phyloP scores from a whole-genome alignment of 306 rosid genomes.

The Gastrolobium villosum region DNA sequence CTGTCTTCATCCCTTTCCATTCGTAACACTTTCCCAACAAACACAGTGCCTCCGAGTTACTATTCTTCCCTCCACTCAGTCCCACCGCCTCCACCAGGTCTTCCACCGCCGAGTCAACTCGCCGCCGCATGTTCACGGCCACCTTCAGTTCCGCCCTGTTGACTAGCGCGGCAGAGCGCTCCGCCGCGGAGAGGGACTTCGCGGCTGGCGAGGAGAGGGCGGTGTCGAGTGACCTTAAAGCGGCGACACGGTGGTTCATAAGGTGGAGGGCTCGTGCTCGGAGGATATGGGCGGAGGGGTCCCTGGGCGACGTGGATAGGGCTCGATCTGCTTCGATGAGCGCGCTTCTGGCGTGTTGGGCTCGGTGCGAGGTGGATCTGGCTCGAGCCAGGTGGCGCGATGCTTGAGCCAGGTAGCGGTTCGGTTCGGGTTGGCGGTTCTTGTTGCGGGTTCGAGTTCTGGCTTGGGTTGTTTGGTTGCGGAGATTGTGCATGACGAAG shows the following conservation, averaged over 20 bases:
- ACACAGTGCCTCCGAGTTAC: slow-evolving; percentile 52
- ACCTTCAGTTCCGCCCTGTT: slow-evolving; percentile 71
- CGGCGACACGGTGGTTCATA: slow-evolving; percentile 58
- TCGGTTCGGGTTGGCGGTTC: slow-evolving; percentile 51
- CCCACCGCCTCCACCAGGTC: slow-evolving; percentile 61
- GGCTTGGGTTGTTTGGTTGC: slow-evolving; percentile 42
- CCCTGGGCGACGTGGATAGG: slow-evolving; percentile 59
- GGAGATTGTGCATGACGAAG: slow-evolving; percentile 47
- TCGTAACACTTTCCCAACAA: slow-evolving; percentile 75
- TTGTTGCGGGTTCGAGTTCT: slow-evolving; percentile 49
- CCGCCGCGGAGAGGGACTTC: slow-evolving; percentile 53
- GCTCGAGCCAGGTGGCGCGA: slow-evolving; percentile 66
- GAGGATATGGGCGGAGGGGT: slow-evolving; percentile 67
- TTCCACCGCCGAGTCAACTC: slow-evolving; percentile 73
- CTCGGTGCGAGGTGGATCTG: slow-evolving; percentile 52
- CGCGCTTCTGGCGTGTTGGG: slow-evolving; percentile 66
- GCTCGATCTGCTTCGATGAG: slow-evolving; percentile 63
- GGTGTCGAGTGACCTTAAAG: slow-evolving; percentile 55
- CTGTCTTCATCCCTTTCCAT: slow-evolving; percentile 60
- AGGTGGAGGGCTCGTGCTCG: slow-evolving; percentile 60
- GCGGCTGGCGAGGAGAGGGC: slow-evolving; percentile 63
- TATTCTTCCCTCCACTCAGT: slow-evolving; percentile 28
- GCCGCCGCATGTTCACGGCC: slow-evolving; percentile 58
- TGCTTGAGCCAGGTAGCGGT: slow-evolving; percentile 62
- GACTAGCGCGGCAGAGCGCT: slow-evolving; percentile 58